Percentiles rank a stretch among this genome's conserved stretches.
phyloP scores from a whole-genome alignment of 805 yeast species.

The Yamadazyma philogaea region DNA sequence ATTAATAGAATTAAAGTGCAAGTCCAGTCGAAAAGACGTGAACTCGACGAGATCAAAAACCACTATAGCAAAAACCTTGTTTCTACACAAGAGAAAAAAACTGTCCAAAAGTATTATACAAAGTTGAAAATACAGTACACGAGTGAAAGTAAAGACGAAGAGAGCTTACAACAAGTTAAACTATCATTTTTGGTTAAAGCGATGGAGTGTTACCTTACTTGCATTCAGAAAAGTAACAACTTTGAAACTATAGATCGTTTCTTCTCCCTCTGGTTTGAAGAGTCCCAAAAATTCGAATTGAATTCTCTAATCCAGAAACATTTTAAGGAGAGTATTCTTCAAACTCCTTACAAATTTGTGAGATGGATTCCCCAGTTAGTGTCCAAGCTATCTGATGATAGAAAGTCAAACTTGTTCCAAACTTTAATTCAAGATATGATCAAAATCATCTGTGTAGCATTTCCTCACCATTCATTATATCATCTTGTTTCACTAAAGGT shows the following conservation, averaged over 20 bases:
- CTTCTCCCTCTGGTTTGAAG: constrained; percentile 80
- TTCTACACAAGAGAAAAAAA: constrained; percentile 45
- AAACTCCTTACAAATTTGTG: constrained; percentile 49
- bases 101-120: constrained; percentile 51
- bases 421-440: constrained; percentile 47
- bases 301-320: constrained; percentile 23
- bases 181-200: constrained; percentile 50
- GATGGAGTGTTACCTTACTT: constrained; percentile 54
- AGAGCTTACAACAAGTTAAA: constrained; percentile 33
- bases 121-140: constrained; percentile 46
- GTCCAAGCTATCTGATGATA: constrained; percentile 58
- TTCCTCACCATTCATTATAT: constrained; percentile 75
- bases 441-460: constrained; percentile 44
- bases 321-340: constrained; percentile 1
- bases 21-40: constrained; percentile 41
- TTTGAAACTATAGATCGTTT: constrained; percentile 64
- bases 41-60: constrained; percentile 47
- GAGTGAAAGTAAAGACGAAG: constrained; percentile 49
- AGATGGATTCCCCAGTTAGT: constrained; percentile 83
- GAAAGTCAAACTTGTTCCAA: constrained; percentile 51
- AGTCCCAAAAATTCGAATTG: constrained; percentile 43
- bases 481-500: constrained; percentile 55
- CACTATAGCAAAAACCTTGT: constrained; percentile 42
- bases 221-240: constrained; percentile 49
- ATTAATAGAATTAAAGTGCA: constrained; percentile 40